phyloP scores from a whole-genome alignment of 495 filamentous ascomycete species.

The Letharia columbiana region DNA sequence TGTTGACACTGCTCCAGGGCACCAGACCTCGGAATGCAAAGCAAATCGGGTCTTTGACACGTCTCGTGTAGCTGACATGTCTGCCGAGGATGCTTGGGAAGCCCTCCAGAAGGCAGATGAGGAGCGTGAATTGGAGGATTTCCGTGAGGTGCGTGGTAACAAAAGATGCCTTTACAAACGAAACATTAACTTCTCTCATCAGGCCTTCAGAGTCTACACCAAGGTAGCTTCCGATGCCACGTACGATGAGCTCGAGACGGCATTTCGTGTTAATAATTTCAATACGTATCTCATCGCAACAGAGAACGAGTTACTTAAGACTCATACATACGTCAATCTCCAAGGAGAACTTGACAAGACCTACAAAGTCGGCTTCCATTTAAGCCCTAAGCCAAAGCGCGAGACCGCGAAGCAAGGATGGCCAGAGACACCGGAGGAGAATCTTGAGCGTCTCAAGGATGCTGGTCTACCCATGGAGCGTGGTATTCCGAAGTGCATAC shows the following conservation, averaged over 20 bases:
- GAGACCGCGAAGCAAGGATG: slow-evolving; percentile 50
- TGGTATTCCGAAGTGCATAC: slow-evolving; percentile 56
- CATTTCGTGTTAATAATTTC: slow-evolving; percentile 57
- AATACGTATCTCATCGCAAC: slow-evolving; percentile 66
- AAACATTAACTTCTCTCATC: slow-evolving; percentile 20
- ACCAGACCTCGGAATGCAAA: slow-evolving; percentile 56
- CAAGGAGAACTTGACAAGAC: slow-evolving; percentile 71
- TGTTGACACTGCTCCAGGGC: slow-evolving; percentile 43
- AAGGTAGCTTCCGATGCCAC: slow-evolving; percentile 60
- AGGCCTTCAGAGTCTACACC: slow-evolving; percentile 61
- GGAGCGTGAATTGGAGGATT: slow-evolving; percentile 60
- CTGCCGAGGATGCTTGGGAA: slow-evolving; percentile 62
- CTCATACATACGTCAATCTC: slow-evolving; percentile 70
- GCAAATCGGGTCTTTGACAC: slow-evolving; percentile 61
- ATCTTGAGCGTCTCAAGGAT: slow-evolving; percentile 61
- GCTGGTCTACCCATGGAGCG: slow-evolving; percentile 63
- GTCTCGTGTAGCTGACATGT: slow-evolving; percentile 46
- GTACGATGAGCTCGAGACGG: slow-evolving; percentile 62
- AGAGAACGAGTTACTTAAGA: slow-evolving; percentile 46
- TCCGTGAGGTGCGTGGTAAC: slow-evolving; percentile 50
- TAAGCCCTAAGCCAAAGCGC: slow-evolving; percentile 54
- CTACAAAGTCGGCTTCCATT: slow-evolving; percentile 64
- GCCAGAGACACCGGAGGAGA: slow-evolving; percentile 59
- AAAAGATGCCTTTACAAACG: neutral
- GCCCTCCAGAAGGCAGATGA: slow-evolving; percentile 52